These are phyloP conservation scores for Xylariaceae sp. DNA, from an alignment of 2,329 filamentous ascomycete species.

Conservation along the genomic window DNA sequence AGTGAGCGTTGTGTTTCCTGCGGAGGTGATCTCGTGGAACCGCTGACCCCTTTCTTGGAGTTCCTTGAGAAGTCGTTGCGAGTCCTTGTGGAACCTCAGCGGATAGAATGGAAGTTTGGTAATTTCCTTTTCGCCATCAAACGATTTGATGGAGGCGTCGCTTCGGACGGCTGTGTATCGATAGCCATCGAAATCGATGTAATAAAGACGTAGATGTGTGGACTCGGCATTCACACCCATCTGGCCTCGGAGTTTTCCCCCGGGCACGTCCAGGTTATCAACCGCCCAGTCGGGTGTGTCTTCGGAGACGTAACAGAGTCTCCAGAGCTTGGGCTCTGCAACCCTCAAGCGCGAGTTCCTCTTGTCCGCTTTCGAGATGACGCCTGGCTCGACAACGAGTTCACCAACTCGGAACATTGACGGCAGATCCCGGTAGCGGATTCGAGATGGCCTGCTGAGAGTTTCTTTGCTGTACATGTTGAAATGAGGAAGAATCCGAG, in stretches of 20 bases:
- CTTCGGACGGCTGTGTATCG: constrained; percentile 14
- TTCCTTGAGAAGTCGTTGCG: constrained; percentile 6
- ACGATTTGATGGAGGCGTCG: constrained; percentile 12
- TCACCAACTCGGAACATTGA: constrained; percentile 14
- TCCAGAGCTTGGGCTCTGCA: constrained; percentile 16
- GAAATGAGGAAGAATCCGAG: constrained; percentile 12
- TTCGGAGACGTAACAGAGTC: constrained; percentile 16
- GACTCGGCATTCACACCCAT: constrained; percentile 7
- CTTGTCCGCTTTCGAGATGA: constrained; percentile 9
- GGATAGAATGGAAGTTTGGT: constrained; percentile 16
- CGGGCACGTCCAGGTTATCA: constrained; percentile 10
- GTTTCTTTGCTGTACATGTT: constrained; percentile 13
- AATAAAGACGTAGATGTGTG: constrained; percentile 16
- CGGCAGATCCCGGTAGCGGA: constrained; percentile 14
- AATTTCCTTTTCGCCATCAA: constrained; percentile 18
- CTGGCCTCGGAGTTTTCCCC: constrained; percentile 10
- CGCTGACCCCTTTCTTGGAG: constrained; percentile 13
- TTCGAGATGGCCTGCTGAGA: constrained; percentile 6
- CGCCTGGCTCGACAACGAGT: constrained; percentile 13
- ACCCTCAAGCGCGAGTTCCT: constrained; percentile 8
- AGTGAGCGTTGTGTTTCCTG: constrained; percentile 12
- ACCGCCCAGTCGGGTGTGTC: constrained; percentile 15
- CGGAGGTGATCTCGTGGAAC: constrained; percentile 15
- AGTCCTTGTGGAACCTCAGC: constrained; percentile 14
- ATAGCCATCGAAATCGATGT: constrained; percentile 16